Evolutionary conservation across 352 stramenopile species (phyloP).

Genomic region (Thalassiosira hispida): DNA sequence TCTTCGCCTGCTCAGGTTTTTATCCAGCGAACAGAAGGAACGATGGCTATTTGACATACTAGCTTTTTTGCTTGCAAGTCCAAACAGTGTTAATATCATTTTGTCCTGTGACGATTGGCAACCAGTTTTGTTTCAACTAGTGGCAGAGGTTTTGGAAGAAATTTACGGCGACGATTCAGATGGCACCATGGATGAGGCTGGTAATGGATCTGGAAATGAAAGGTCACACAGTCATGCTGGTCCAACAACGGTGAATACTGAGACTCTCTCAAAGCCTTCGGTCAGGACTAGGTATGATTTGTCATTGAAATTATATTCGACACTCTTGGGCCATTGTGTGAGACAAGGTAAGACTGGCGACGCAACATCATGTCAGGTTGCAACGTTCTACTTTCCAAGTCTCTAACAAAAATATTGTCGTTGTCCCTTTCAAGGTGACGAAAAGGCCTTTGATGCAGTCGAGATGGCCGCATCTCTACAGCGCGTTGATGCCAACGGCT

Average conservation of each 20-base stretch:
- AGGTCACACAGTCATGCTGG: background rate
- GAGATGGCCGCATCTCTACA: conserved; percentile 81
- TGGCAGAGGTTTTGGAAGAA: conserved; percentile 81
- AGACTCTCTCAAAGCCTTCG: conserved; percentile 58
- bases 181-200: conserved; percentile 1
- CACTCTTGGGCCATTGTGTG: conserved; percentile 75
- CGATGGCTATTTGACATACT: conserved; percentile 79
- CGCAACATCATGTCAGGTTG: background rate
- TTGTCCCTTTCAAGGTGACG: too few species aligned
- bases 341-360: too few species aligned
- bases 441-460: conserved; percentile 67
- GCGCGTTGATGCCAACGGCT: conserved; percentile 76
- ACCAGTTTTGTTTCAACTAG: conserved; percentile 78
- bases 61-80: conserved; percentile 54
- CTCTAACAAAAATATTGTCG: too few species aligned
- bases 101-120: conserved; percentile 81
- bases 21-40: conserved; percentile 69
- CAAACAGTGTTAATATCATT: conserved; percentile 60
- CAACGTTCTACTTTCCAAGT: background rate
- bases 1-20: conserved; percentile 76
- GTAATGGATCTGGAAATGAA: conserved; percentile 5
- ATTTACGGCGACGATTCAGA: conserved; percentile 58
- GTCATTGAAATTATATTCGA: conserved; percentile 81
- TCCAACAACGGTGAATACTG: conserved; percentile 21
- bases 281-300: conserved; percentile 72